phyloP scores from a whole-genome alignment of 2,329 filamentous ascomycete genomes.

The Arthrobotrys iridis region DNA sequence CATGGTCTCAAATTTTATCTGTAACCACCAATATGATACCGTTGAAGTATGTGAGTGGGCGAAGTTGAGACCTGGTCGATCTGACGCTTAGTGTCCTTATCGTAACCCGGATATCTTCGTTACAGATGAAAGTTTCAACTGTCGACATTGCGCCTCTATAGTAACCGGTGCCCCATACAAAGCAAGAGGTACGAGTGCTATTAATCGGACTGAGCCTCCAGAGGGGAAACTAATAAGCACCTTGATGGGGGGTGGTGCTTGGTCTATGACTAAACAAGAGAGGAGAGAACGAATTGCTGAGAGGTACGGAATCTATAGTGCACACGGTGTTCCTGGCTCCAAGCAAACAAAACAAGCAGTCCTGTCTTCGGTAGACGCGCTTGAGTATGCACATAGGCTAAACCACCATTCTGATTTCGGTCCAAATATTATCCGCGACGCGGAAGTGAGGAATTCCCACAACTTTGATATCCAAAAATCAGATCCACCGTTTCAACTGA shows the following conservation, averaged over 20 bases:
- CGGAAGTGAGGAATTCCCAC: too few species aligned
- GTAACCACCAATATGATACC: not conserved
- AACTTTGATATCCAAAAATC: too few species aligned
- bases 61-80: not conserved
- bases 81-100: conserved; percentile 1
- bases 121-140: not conserved
- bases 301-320: not conserved
- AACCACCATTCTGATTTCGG: too few species aligned
- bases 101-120: not conserved
- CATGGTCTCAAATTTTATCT: not conserved
- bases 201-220: not conserved
- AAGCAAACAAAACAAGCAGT: not conserved
- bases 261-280: not conserved
- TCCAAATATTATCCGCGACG: too few species aligned
- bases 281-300: not conserved
- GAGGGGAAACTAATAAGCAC: not conserved
- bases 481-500: too few species aligned
- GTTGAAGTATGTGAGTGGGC: conserved; percentile 1
- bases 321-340: not conserved
- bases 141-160: not conserved
- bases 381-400: too few species aligned
- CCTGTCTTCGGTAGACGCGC: too few species aligned
- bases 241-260: not conserved
- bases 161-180: not conserved
- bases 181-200: not conserved